Base-by-base conservation (phyloP, 2,329 filamentous ascomycete species). In the Phialophora expanda region DNA sequence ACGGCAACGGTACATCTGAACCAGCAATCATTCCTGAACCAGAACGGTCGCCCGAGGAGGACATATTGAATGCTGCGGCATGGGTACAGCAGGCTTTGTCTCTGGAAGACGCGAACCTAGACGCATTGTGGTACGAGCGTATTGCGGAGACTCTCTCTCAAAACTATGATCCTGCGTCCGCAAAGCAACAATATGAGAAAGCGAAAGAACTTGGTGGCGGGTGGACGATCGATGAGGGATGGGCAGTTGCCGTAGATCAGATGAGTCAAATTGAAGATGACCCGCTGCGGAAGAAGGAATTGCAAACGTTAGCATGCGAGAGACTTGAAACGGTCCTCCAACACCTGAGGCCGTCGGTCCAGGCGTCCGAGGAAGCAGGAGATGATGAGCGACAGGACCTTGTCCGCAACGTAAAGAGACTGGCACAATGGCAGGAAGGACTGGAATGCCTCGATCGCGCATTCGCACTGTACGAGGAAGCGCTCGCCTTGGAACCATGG, bases 101-200 rank as follows among this genome's bases (percentile, higher is more conserved):
- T n/a, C 38, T 44, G n/a, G 30, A 38, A n/a, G 53, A 56, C 22
- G 17, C 30, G 22, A 22, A 56, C 12, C 53, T 56, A 30, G 28
- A 56, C 17, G 53, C 53, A 20, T 56, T 56, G 12, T 56, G 53
- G 53, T 56, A 56, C 20, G 53, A 56, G 17, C 53, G 53, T 7
- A 30, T 56, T 20, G 53, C 28, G 53, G 30, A 56, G 26, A 56
- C 53, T 20, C 38, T 30, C 17, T 30, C 30, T 9, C 28, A 34
- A 34, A 20, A 30, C 28, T n/a, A 38, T 34, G 53, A 56, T 6
- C 34, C 34, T 34, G 28, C 30, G 30, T 26, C 28, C 53, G 53
- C 53, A 34, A 56, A 56, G 34, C 28, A 34, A 34, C 34, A 32
- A 20, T 56, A 32, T 34, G 53, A 56, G 12, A 56, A 56, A 34